Base-by-base conservation (phyloP, 345 rosid genomes). In the Sisymbrium irio region DNA sequence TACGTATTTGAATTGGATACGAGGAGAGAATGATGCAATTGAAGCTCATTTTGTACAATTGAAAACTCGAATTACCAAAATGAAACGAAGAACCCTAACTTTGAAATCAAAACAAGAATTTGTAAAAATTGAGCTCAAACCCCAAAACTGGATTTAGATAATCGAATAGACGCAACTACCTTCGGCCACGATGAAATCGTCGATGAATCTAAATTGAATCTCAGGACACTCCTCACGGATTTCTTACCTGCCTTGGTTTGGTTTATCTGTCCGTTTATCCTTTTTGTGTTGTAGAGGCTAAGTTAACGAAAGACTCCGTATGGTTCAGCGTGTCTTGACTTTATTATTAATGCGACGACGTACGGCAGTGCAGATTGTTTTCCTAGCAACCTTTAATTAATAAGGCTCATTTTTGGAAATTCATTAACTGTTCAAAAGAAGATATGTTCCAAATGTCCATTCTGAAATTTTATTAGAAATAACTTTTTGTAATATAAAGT, bases 231-330 rank as follows among this genome's bases (percentile, higher is more conserved):
- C 35, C 80, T 64, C 76, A 65, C 68, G 63, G 76, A 49, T 71
- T 56, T 71, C 76, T 71, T 69, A 76, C 79, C 69, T 7, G 79
- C 79, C 79, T 75, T 54, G 1, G 75, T 37, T 75, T 54, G 1
- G 75, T 37, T 76, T 63, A 12, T 69, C 19, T 62, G 68, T 62
- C 49, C 64, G 27, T 35, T 36, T 36, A 0, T 36, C 35, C 17
- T 25, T 13, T 67, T 62, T 63, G 62, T 70, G 65, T 57, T 77
- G 72, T 49, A 58, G 76, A 70, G 72, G 67, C 80, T 30, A 77
- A 77, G 80, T 63, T 69, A 64, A 4, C 13, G 72, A 46, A 47
- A 77, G 20, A 77, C 80, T 70, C 80, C 13, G 17, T 1, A 0
- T 37, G 47, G 12, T 0, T 0, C 17, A 77, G 76, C 30, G 76